Conservation (phyloP, 2,329 filamentous ascomycete genomes). For the Dactylellina sp. region DNA sequence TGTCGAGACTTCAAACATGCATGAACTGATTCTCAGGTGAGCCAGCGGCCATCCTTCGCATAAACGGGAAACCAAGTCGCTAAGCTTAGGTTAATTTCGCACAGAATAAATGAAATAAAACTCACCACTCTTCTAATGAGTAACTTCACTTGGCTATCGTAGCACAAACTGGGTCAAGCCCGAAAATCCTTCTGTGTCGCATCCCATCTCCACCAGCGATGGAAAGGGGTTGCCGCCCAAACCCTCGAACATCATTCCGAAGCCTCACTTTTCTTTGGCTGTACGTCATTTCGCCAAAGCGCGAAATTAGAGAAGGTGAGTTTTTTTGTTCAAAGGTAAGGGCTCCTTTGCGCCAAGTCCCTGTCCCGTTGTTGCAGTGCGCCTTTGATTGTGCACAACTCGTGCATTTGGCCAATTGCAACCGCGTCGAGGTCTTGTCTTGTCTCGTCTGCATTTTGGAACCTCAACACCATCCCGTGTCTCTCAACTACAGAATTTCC, state of each 20-base stretch:
- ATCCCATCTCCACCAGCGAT: constrained; percentile 8
- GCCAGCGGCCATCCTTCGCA: background rate
- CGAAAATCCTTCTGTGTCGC: background rate
- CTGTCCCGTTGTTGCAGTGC: constrained; percentile 28
- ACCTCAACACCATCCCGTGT: constrained; percentile 36
- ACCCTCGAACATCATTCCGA: constrained; percentile 8
- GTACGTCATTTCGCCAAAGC: constrained; percentile 48
- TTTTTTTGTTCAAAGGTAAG: constrained; percentile 35
- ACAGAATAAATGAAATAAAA: background rate
- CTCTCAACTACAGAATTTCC: constrained; percentile 13
- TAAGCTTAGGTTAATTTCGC: constrained; percentile 26
- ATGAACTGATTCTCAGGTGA: constrained; percentile 45
- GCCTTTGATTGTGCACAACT: constrained; percentile 33
- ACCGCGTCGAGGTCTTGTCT: constrained; percentile 2
- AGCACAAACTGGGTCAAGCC: too few relatives aligned
- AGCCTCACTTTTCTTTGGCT: constrained; percentile 18
- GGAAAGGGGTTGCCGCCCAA: constrained; percentile 18
- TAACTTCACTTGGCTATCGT: too few relatives aligned
- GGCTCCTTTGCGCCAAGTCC: constrained; percentile 5
- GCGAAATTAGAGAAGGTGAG: constrained; percentile 33
- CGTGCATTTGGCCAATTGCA: constrained; percentile 27
- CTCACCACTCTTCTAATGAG: background rate
- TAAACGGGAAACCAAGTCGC: constrained; percentile 1
- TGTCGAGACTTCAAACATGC: constrained; percentile 7
- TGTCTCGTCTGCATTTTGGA: constrained; percentile 7